Conservation (phyloP, 1,284 basidiomycete genomes). For the Psilocybe mexicana region DNA sequence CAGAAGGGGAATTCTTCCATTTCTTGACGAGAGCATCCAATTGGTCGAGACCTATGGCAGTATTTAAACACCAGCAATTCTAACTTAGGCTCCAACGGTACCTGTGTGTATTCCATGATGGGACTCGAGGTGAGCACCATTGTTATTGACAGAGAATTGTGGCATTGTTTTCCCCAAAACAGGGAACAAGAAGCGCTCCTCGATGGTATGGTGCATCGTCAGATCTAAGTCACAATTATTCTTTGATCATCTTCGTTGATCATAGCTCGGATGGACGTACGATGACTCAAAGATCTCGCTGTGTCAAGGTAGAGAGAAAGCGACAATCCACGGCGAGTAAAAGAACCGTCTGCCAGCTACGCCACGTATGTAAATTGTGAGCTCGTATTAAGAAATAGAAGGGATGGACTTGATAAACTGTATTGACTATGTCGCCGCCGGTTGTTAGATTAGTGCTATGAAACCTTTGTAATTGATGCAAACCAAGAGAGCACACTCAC, state of each 20-base stretch:
- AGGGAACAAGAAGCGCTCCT: slow-evolving; percentile 66
- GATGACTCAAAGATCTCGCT: slow-evolving; percentile 43
- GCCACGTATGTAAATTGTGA: neutral
- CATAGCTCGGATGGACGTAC: slow-evolving; percentile 30
- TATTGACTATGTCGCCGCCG: slow-evolving; percentile 31
- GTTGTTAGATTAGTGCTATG: too few relatives aligned
- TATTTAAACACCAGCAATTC: neutral
- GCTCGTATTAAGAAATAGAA: neutral
- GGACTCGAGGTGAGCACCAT: slow-evolving; percentile 52
- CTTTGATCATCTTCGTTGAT: neutral
- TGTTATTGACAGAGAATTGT: slow-evolving; percentile 51
- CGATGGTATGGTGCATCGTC: slow-evolving; percentile 69
- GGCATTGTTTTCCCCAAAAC: slow-evolving; percentile 63
- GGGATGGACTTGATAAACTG: slow-evolving; percentile 33
- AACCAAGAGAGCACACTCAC: slow-evolving; percentile 18
- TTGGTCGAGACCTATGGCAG: slow-evolving; percentile 49
- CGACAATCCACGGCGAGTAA: slow-evolving; percentile 44
- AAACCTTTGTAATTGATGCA: too few relatives aligned
- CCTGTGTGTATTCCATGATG: slow-evolving; percentile 72
- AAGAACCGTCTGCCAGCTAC: slow-evolving; percentile 38
- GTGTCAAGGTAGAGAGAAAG: slow-evolving; percentile 46
- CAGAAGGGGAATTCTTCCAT: slow-evolving; percentile 47
- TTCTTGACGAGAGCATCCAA: slow-evolving; percentile 49
- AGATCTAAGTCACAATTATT: slow-evolving; percentile 39
- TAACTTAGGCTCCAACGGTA: slow-evolving; percentile 19